Evolutionary conservation across 345 rosid genomes (phyloP).

Genomic region (Populus simonii): DNA sequence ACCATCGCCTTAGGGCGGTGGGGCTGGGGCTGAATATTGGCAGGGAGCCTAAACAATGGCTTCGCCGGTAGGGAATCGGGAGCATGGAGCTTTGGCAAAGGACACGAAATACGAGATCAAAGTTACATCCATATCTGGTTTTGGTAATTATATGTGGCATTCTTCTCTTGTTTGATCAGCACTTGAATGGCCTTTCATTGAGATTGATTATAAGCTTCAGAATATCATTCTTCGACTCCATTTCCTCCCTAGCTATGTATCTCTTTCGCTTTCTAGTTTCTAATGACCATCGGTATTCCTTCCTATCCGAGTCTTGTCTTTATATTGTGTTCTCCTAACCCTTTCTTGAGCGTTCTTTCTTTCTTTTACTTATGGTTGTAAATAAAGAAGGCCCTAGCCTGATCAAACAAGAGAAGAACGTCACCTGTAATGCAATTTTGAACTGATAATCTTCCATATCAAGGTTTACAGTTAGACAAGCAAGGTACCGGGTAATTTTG

Average conservation of each 20-base stretch:
- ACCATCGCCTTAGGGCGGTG: too few species aligned
- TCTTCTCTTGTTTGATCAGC: neutral
- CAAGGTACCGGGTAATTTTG: neutral
- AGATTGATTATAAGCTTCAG: neutral
- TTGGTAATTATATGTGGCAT: too few species aligned
- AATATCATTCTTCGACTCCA: neutral
- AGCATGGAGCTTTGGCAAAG: too few species aligned
- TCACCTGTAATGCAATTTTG: neutral
- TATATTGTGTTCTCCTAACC: too few species aligned
- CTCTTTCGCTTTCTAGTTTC: neutral
- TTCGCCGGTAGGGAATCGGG: too few species aligned
- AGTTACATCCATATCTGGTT: too few species aligned
- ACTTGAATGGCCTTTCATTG: neutral
- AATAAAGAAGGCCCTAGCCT: neutral
- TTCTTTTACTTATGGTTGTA: neutral
- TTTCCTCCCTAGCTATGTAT: neutral
- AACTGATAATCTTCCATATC: neutral
- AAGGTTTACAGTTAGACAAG: neutral
- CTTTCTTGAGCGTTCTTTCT: neutral
- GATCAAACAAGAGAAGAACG: neutral
- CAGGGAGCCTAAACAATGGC: too few species aligned
- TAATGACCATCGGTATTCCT: neutral
- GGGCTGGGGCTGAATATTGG: too few species aligned
- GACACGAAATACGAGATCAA: too few species aligned
- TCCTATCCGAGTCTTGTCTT: neutral